A percentile compares a stretch with the other conserved stretches of the same genome.
phyloP scores from a whole-genome alignment of 371 early-diverging fungal genomes.

The Blakeslea trispora region DNA sequence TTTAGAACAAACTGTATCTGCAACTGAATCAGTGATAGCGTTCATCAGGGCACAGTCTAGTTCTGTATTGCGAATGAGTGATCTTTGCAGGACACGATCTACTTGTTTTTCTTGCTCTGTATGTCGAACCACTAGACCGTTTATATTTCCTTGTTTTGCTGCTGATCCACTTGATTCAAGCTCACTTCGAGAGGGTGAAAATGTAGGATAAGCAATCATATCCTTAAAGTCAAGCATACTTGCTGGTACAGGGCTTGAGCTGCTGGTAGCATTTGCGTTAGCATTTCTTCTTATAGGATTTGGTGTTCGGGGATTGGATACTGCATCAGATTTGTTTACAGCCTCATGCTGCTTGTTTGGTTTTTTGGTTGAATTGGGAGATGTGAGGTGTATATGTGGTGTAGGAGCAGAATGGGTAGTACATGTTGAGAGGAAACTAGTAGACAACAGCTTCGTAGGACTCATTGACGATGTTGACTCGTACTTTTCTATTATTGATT shows the following conservation, averaged over 20 bases:
- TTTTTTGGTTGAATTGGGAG: conserved; percentile 25
- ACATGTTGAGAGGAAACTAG: conserved; percentile 1
- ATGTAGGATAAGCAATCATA: conserved; percentile 25
- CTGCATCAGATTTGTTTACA: conserved; percentile 7
- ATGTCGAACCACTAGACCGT: not conserved
- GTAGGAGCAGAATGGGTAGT: conserved; percentile 15
- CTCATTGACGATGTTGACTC: not conserved
- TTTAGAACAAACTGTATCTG: conserved; percentile 30
- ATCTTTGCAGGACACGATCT: conserved; percentile 24
- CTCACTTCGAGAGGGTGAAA: conserved; percentile 8
- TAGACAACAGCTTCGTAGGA: not conserved
- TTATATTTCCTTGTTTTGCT: not conserved
- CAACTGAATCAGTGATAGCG: conserved; percentile 42
- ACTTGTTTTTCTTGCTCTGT: conserved; percentile 23
- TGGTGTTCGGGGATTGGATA: conserved; percentile 3
- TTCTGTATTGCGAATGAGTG: conserved; percentile 25
- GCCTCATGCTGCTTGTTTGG: conserved; percentile 1
- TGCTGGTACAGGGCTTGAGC: not conserved
- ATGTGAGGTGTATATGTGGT: conserved; percentile 25
- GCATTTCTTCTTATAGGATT: conserved; percentile 6
- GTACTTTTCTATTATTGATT: conserved; percentile 25
- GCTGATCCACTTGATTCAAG: not conserved
- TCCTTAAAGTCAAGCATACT: conserved; percentile 31
- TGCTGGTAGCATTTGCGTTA: not conserved
- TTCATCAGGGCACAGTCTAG: conserved; percentile 54